Percentiles rank a stretch among this genome's conserved stretches.
Conservation (phyloP, 2,329 filamentous ascomycete genomes). For the Venturia asperata region DNA sequence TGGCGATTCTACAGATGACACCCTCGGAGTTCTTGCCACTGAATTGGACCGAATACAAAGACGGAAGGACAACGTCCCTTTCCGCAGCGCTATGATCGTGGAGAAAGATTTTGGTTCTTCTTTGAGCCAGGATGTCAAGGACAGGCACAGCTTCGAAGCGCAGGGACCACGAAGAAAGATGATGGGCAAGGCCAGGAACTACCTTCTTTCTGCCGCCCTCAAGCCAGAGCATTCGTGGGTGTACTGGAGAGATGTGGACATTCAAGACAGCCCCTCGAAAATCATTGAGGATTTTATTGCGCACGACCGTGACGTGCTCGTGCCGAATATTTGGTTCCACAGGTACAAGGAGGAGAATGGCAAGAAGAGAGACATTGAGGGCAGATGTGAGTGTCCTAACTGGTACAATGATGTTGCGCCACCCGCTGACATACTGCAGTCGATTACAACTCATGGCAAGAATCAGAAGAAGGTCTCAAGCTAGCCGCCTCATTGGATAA, state of each 20-base stretch:
- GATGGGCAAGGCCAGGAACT: constrained; percentile 87
- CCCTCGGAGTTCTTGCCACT: constrained; percentile 72
- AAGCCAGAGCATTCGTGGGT: constrained; percentile 97
- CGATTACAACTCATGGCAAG: constrained; percentile 98
- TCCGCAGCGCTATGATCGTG: constrained; percentile 76
- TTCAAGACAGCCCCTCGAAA: constrained; percentile 76
- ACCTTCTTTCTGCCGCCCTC: constrained; percentile 72
- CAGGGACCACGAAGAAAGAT: constrained; percentile 86
- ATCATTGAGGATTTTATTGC: constrained; percentile 94
- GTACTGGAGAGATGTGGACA: constrained; percentile 97
- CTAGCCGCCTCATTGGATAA: constrained; percentile 67
- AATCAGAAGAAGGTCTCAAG: constrained; percentile 76
- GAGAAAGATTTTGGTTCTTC: constrained; percentile 83
- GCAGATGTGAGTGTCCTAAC: constrained; percentile 62
- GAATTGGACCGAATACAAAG: constrained; percentile 87
- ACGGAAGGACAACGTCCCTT: constrained; percentile 68
- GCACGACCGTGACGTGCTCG: constrained; percentile 85
- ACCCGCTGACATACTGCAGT: constrained; percentile 46
- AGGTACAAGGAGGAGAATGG: constrained; percentile 66
- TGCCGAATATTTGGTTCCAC: constrained; percentile 80
- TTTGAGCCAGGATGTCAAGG: constrained; percentile 70
- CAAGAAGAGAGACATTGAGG: constrained; percentile 68
- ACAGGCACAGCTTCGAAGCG: constrained; percentile 77
- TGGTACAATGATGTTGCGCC: not conserved
- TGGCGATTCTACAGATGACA: constrained; percentile 86